phyloP scores from a whole-genome alignment of 2,329 filamentous ascomycete genomes.

The Beauveria sp. region DNA sequence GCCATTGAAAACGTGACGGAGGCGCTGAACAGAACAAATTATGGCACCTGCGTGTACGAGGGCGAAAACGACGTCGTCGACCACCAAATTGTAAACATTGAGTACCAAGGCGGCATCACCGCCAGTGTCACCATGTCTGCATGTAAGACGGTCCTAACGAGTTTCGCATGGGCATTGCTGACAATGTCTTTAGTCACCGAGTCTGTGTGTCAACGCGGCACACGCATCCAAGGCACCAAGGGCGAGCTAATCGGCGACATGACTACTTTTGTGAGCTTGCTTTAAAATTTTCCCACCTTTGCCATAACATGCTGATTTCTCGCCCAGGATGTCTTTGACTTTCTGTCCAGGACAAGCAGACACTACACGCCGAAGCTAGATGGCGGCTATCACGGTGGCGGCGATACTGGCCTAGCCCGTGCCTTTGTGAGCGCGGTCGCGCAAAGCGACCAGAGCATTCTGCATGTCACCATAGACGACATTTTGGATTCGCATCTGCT shows the following conservation, averaged over 20 bases:
- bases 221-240: constrained; percentile 15
- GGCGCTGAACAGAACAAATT: constrained; percentile 11
- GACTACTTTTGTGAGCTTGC: constrained; percentile 12
- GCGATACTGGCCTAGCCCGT: constrained; percentile 13
- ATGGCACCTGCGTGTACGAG: constrained; percentile 14
- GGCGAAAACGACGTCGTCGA: constrained; percentile 15
- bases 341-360: constrained; percentile 10
- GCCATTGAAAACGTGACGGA: constrained; percentile 15
- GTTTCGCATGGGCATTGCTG: not conserved
- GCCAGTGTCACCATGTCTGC: constrained; percentile 15
- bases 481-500: constrained; percentile 14
- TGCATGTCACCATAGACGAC: constrained; percentile 12
- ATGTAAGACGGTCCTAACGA: constrained; percentile 2
- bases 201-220: constrained; percentile 13
- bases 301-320: not conserved
- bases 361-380: constrained; percentile 13
- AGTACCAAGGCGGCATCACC: constrained; percentile 14
- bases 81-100: constrained; percentile 15
- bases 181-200: constrained; percentile 11
- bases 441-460: constrained; percentile 3
- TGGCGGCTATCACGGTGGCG: constrained; percentile 14
- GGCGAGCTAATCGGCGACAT: constrained; percentile 15
- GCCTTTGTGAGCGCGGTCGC: constrained; percentile 13
- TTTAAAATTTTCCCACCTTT: no score
- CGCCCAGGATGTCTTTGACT: constrained; percentile 13